Evolutionary conservation across 179 eudicot species (phyloP).

Genomic region (Heliamphora ciliata): DNA sequence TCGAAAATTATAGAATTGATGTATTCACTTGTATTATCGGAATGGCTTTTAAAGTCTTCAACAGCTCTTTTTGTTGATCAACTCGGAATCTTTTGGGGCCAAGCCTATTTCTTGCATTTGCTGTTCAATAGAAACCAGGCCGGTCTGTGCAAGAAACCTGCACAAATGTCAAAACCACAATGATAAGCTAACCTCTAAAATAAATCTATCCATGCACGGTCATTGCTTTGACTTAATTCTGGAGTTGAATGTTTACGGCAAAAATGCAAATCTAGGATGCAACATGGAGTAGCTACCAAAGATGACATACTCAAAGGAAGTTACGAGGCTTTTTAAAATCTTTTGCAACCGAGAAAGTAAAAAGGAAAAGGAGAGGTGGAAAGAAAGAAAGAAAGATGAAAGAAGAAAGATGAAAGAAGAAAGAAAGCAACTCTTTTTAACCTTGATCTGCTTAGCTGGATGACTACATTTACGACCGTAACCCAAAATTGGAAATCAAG

Average conservation of each 20-base stretch:
- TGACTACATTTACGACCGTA: not conserved
- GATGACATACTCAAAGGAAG: not conserved
- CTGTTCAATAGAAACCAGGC: conserved; percentile 69
- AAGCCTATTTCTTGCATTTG: conserved; percentile 81
- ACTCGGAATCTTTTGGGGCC: conserved; percentile 29
- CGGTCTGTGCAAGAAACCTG: conserved; percentile 80
- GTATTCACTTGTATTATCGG: conserved; percentile 4
- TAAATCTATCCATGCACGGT: not conserved
- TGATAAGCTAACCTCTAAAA: not conserved
- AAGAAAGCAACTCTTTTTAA: too few relatives aligned
- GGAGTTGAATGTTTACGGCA: not conserved
- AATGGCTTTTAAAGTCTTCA: conserved; percentile 16
- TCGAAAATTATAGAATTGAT: conserved; percentile 6
- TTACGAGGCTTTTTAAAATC: too few relatives aligned
- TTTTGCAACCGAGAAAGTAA: not conserved
- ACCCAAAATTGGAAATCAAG: not conserved
- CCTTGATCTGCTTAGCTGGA: not conserved
- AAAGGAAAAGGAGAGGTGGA: not conserved
- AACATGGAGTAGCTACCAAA: not conserved
- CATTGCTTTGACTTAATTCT: not conserved
- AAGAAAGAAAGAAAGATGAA: not conserved
- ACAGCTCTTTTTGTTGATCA: conserved; percentile 31
- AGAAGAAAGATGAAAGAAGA: too few relatives aligned
- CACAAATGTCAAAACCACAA: conserved; percentile 5
- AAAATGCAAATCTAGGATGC: not conserved